These are phyloP conservation scores for Hanseniaspora lindneri DNA, from an alignment of 805 yeast species.

Conservation along the genomic window DNA sequence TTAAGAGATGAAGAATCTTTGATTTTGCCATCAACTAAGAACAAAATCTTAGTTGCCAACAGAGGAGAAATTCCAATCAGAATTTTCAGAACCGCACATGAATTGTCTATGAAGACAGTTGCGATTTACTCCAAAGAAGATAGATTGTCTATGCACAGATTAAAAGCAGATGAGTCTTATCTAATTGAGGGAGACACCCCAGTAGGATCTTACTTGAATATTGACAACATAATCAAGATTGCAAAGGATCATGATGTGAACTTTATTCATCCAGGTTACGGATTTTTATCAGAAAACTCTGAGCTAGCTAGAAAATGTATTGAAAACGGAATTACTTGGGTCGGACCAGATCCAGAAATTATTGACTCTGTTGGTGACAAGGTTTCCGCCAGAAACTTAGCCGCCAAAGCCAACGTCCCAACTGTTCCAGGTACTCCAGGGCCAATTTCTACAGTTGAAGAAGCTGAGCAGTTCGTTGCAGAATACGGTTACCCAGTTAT, in stretches of 20 bases:
- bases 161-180: slow-evolving; percentile 89
- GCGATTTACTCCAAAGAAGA: slow-evolving; percentile 96
- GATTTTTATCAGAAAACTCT: slow-evolving; percentile 80
- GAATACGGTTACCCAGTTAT: slow-evolving; percentile 90
- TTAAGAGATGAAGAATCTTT: slow-evolving; percentile 28
- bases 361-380: slow-evolving; percentile 95
- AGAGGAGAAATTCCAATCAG: slow-evolving; percentile 78
- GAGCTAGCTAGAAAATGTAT: slow-evolving; percentile 88
- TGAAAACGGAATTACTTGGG: slow-evolving; percentile 86
- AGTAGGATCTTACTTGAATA: slow-evolving; percentile 89
- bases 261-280: slow-evolving; percentile 90
- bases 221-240: slow-evolving; percentile 83
- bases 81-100: slow-evolving; percentile 95
- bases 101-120: slow-evolving; percentile 89
- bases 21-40: slow-evolving; percentile 30
- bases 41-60: slow-evolving; percentile 66
- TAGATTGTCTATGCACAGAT: slow-evolving; percentile 82
- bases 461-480: slow-evolving; percentile 68
- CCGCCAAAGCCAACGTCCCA: slow-evolving; percentile 72
- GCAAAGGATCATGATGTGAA: slow-evolving; percentile 67
- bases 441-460: slow-evolving; percentile 69
- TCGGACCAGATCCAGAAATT: slow-evolving; percentile 80
- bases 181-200: slow-evolving; percentile 79
- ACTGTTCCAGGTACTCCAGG: slow-evolving; percentile 97
- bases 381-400: slow-evolving; percentile 84